Percentiles rank a stretch among this genome's conserved stretches.
These are phyloP conservation scores for Discostella stelligeroides DNA, from an alignment of 108 stramenopile species.

Conservation along the genomic window DNA sequence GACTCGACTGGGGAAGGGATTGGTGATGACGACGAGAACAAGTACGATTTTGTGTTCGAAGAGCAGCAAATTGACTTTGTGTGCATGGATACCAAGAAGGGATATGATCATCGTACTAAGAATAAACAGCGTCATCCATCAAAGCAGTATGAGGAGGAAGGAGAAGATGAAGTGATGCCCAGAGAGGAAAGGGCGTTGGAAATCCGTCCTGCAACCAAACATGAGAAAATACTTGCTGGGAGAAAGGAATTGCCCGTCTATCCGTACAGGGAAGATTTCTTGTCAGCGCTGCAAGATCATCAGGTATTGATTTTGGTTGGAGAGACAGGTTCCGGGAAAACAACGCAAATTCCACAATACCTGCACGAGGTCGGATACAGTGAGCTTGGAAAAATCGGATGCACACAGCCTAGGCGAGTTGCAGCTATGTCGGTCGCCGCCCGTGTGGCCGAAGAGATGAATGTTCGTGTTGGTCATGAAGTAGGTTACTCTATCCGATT, in stretches of 20 bases:
- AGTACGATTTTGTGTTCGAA: constrained; percentile 96
- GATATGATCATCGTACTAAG: constrained; percentile 71
- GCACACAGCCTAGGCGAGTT: constrained; percentile 97
- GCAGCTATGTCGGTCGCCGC: constrained; percentile 99
- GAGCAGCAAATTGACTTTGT: constrained; percentile 96
- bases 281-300: constrained; percentile 68
- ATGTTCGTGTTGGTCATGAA: constrained; percentile 94
- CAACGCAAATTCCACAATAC: constrained; percentile 97
- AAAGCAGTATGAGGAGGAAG: constrained; percentile 30
- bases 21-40: constrained; percentile 61
- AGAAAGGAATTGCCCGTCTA: constrained; percentile 95
- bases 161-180: constrained; percentile 13
- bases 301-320: constrained; percentile 84
- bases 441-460: constrained; percentile 97
- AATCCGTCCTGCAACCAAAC: constrained; percentile 68
- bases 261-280: constrained; percentile 92
- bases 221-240: constrained; percentile 89
- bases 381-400: constrained; percentile 96
- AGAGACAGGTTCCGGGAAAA: constrained; percentile 92
- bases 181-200: constrained; percentile 50
- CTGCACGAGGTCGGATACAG: constrained; percentile 97
- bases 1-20: constrained; percentile 23
- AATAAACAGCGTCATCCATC: constrained; percentile 29
- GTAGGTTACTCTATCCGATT: constrained; percentile 99
- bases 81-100: constrained; percentile 80